Conservation (phyloP, 148 eudicot species). For the Camellia sinensis region DNA sequence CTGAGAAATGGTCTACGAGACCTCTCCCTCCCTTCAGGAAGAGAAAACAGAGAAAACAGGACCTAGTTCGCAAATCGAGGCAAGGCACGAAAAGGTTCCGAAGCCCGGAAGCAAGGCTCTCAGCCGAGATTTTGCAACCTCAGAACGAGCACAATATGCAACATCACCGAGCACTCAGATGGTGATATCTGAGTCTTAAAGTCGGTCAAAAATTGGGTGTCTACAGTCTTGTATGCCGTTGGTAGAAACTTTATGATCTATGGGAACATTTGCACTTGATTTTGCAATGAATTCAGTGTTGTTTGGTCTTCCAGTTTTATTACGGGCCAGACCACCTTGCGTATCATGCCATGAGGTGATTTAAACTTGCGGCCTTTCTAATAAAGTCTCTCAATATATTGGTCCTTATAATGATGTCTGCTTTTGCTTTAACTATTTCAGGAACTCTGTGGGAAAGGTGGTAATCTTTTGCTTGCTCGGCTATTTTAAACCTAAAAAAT, state of each 20-base stretch:
- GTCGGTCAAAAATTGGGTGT: too few relatives aligned
- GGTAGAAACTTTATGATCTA: not conserved
- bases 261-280: not conserved
- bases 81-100: too few relatives aligned
- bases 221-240: not conserved
- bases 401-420: not conserved
- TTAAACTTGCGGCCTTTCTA: not conserved
- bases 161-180: too few relatives aligned
- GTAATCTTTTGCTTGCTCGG: constrained; percentile 69
- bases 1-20: too few relatives aligned
- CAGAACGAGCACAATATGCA: too few relatives aligned
- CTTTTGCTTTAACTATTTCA: constrained; percentile 33
- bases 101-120: too few relatives aligned
- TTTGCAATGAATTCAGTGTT: not conserved
- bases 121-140: too few relatives aligned
- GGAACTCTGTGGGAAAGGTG: constrained; percentile 85
- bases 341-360: constrained; percentile 3
- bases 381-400: not conserved
- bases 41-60: too few relatives aligned
- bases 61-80: too few relatives aligned
- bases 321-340: too few relatives aligned
- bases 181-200: too few relatives aligned
- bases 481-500: constrained; percentile 56
- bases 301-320: constrained; percentile 2
- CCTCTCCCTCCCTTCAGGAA: too few relatives aligned